Conservation (phyloP, 192 early-diverging fungal species). For the Mortierella claussenii region DNA sequence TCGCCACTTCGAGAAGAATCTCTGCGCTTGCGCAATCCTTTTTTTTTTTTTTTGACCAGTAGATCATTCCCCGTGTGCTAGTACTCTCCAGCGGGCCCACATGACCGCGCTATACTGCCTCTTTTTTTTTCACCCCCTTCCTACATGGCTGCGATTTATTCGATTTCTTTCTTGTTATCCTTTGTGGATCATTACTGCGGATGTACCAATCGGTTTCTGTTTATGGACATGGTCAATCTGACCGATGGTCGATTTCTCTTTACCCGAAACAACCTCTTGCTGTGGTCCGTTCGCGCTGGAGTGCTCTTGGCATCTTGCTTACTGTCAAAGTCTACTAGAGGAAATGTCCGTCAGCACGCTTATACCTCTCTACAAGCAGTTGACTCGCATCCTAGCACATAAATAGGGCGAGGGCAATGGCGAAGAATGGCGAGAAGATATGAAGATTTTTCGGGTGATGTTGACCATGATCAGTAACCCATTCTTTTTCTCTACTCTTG, state of each 20-base stretch:
- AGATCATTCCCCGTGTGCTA: too few species aligned
- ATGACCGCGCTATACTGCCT: too few species aligned
- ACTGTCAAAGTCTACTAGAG: background rate
- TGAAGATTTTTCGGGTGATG: too few species aligned
- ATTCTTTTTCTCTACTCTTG: background rate
- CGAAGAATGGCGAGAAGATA: too few species aligned
- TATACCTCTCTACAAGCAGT: too few species aligned
- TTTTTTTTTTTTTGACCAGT: slow-evolving; percentile 2
- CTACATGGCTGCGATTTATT: too few species aligned
- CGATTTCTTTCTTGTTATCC: slow-evolving; percentile 1
- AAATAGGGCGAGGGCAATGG: too few species aligned
- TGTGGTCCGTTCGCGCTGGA: slow-evolving; percentile 20
- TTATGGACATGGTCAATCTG: slow-evolving; percentile 7
- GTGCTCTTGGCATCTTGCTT: background rate
- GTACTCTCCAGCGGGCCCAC: too few species aligned
- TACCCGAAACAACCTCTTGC: background rate
- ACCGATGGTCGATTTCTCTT: background rate
- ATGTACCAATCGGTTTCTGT: background rate
- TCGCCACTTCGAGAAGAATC: background rate
- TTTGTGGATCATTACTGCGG: slow-evolving; percentile 14
- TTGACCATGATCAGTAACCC: background rate
- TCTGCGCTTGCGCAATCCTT: background rate
- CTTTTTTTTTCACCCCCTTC: too few species aligned
- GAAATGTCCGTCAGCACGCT: too few species aligned
- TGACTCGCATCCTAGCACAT: too few species aligned